Base-by-base conservation (phyloP, 805 yeast species). In the Ogataea pignaliae region DNA sequence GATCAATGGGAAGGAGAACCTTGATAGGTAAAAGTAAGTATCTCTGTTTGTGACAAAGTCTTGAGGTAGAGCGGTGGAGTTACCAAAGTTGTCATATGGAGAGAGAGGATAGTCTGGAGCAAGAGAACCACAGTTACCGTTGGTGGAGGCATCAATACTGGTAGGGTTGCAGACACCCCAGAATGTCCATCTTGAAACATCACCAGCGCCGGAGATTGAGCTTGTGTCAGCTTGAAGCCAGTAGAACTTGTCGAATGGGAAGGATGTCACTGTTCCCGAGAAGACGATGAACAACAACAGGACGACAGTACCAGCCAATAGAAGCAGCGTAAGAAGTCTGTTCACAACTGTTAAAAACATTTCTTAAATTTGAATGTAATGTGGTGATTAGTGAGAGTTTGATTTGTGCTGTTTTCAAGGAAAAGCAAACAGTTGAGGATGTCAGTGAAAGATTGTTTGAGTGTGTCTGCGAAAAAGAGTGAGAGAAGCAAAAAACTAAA, bases 51-150 rank as follows among this genome's bases (percentile, higher is more conserved):
- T 59, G 48, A 76, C 59, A 43, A 84, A 84, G 44, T 69, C 72
- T 5, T 54, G 43, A 41, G 89, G 89, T 29, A 84, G 70, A 45
- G 70, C 67, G 2, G 54, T 54, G 15, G 69, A 58, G 46, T 86
- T 79, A 43, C 71, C 71, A 53, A 83, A 85, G 67, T 85, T 85
- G 62, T 85, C 89, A 35, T 67, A 74, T 30, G 91, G 91, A 9
- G 90, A 83, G 44, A 85, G 64, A 42, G 93, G 88, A 56, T 71
- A 76, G 39, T 83, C 91, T 28, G 93, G 88, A 12, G 80, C 78
- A 36, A 73, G 61, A 34, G 57, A 50, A 12, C 46, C 33, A 56
- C 79, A 73, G 4, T 60, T 41, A 46, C 65, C 60, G 46, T 64
- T 72, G 38, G 47, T 43, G 28, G 54, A 34, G 2, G 50, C 52